Base-by-base conservation (phyloP, 768 basidiomycete genomes). In the Termitomyces sp. region DNA sequence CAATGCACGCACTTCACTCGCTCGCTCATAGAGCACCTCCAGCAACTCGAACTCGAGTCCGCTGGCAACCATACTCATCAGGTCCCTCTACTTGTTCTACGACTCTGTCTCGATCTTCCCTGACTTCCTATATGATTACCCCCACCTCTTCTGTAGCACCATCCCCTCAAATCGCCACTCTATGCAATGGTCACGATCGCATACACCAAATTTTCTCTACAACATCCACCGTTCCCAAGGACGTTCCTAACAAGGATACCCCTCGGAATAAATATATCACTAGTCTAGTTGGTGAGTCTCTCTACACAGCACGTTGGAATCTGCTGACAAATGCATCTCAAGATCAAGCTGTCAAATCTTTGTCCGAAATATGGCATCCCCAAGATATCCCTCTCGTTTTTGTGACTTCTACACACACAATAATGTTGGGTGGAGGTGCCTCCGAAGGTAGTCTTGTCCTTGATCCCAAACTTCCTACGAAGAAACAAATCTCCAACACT, bases 341-440 rank as follows among this genome's bases (percentile, higher is more conserved):
- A 91, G 89, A 91, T 74, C 85, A 88, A 81, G 83, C 89, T 38
- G 83, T 90, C 57, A 87, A 84, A 63, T 84, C 82, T 3, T 69
- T 92, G 53, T 83, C 80, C 65, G 88, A 91, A 60, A 87, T 89
- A 69, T 92, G 90, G 90, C 84, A 77, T 37, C 83, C 84, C 1
- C 83, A 90, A 64, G 83, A 88, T 63, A 85, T 91, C 26, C 88
- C 90, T 1, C 46, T 64, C 24, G 77, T 79, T 15, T 90, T 66
- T 61, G 60, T 77, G 55, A 70, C 74, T 28, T 65, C 67, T 30
- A 69, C 67, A 6, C 65, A 62, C 49, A 56, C 71, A 61, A 58
- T 67, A 61, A 55, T 71, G 55, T 58, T 67, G 63, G 61, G 62
- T 58, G 60, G 57, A 22, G 21, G 48, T 11, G 38, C 60, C 19